Evolutionary conservation across 108 stramenopile genomes (phyloP), one percentile per base, ranked within the genome.

Genomic region (Cyclotella sp.): DNA sequence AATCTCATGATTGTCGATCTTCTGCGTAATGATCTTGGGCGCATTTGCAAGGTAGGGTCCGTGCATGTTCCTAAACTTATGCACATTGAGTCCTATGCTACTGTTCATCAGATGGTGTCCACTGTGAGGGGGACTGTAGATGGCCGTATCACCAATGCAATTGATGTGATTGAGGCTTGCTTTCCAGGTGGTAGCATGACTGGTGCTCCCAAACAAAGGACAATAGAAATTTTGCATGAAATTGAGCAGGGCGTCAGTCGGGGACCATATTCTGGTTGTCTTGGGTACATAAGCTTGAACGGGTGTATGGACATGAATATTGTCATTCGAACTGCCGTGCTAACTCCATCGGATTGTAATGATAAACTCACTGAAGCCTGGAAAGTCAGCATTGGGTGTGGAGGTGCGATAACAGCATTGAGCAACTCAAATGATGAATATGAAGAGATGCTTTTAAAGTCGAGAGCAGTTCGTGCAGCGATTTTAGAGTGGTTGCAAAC

Each of bases 1-100:
- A 98, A 99, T 71, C 84, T 99, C 29, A 99, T 99, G 98, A 98
- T 99, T 63, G 97, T 96, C 5, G 98, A 99, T 83, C 79, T 99
- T 55, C 86, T 98, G 15, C 88, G 98, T 21, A 98, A 98, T 75
- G 98, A 99, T 73, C 67, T 98, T 49, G 93, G 93, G 45, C 87
- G 97, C 4, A 94, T 98, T 9, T 97, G 97, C 69, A 60, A 92
- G 53, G 75, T 88, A 19, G 97, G 97, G 10, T 81, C 91, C 15
- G 98, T 98, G 5, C 89, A 91, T 63, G 98, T 99, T 18, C 91
- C 97, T 1, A 89, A 93, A 55, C 82, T 99, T 3, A 97, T 96
- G 96, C 86, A 85, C 46, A 93, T 99, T 67, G 98, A 99, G 76
- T 89, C 92, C 15, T 99, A 91, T 81, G 95, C 97, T 2, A 98